Evolutionary conservation across 805 yeast genomes (phyloP), one percentile per base, ranked within the genome.

Genomic region (Saturnispora diversa): DNA sequence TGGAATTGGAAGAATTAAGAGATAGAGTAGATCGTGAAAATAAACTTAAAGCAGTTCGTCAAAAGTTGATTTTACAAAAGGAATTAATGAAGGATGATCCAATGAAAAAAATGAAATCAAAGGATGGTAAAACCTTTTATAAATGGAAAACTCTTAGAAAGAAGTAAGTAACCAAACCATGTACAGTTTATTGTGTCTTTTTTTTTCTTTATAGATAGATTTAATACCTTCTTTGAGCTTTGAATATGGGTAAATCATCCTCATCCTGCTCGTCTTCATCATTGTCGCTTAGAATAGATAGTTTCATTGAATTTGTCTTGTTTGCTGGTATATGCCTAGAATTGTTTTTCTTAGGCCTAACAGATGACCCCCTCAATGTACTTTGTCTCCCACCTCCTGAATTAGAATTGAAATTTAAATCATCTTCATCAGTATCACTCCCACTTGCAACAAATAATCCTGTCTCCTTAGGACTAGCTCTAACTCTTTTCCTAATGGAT

Each of bases 1-100:
- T 77, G 51, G 76, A 75, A 49, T 75, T 70, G 47, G 70, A 76
- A 49, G 61, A 71, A 31, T 64, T 85, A 39, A 74, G 83, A 54
- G 70, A 69, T 44, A 74, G 87, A 43, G 58, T 84, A 52, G 79
- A 81, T 48, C 74, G 95, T 51, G 84, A 78, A 46, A 63, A 69
- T 39, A 76, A 87, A 59, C 68, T 90, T 49, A 66, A 68, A 37
- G 71, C 71, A 37, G 83, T 90, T 13, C 81, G 85, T 53, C 70
- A 69, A 31, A 74, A 78, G 52, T 77, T 88, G 77, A 84, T 82
- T 42, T 52, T 74, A 42, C 94, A 87, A 52, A 76, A 83, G 46
- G 94, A 88, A 55, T 70, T 87, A 41, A 86, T 90, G 95, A 85
- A 85, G 59, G 79, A 49, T 97, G 97, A 1, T 75, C 77, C 45